Conservation (phyloP, 2,329 filamentous ascomycete genomes). For the Aspergillus pseudotamarii region DNA sequence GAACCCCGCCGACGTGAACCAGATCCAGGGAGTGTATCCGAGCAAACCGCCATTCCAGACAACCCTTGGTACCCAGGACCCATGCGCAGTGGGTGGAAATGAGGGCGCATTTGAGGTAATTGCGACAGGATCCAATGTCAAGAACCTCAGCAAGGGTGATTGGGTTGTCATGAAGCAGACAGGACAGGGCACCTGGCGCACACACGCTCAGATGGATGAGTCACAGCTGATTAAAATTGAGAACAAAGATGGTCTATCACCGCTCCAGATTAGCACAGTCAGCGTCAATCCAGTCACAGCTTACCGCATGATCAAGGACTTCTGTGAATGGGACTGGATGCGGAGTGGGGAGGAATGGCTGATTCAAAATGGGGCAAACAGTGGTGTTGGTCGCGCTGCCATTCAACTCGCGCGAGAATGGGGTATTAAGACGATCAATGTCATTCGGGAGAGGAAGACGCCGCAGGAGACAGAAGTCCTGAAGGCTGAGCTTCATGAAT, state of each 20-base stretch:
- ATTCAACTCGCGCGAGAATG: constrained; percentile 85
- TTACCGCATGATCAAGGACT: constrained; percentile 88
- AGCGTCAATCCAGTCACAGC: constrained; percentile 93
- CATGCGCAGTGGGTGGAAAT: constrained; percentile 68
- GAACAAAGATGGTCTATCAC: constrained; percentile 69
- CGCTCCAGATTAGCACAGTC: constrained; percentile 82
- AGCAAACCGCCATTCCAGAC: constrained; percentile 77
- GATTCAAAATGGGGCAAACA: constrained; percentile 96
- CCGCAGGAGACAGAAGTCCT: constrained; percentile 66
- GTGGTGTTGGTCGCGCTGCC: constrained; percentile 84
- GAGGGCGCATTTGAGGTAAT: constrained; percentile 94
- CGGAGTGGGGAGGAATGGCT: constrained; percentile 80
- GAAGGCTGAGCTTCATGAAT: constrained; percentile 60
- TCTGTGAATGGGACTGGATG: constrained; percentile 58
- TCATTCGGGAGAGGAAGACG: constrained; percentile 73
- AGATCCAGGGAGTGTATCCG: constrained; percentile 95
- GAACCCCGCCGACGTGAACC: constrained; percentile 97
- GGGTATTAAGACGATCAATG: constrained; percentile 89
- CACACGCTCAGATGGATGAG: constrained; percentile 72
- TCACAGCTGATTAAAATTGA: constrained; percentile 69
- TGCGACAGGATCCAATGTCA: constrained; percentile 63
- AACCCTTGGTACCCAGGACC: constrained; percentile 72
- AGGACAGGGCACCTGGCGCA: constrained; percentile 92
- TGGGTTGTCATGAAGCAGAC: constrained; percentile 89
- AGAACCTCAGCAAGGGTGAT: constrained; percentile 72